Evolutionary conservation across 2,329 filamentous ascomycete species (phyloP).

Genomic region (Aureobasidium subglaciale): DNA sequence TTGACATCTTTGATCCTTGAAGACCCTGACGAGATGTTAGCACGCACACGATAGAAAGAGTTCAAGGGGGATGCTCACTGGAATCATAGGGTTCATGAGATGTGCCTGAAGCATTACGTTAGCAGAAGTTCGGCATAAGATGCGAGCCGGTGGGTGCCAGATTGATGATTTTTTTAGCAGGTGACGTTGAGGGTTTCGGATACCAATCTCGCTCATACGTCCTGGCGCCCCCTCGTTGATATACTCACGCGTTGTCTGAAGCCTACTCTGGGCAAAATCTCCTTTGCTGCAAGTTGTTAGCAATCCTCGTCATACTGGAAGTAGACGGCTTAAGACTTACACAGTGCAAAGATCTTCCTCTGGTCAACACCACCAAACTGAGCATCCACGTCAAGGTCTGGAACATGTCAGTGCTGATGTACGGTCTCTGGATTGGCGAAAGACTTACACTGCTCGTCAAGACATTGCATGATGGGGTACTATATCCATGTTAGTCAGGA

Average conservation of each 20-base stretch:
- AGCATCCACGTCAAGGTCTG: slow-evolving; percentile 70
- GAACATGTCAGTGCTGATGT: slow-evolving; percentile 45
- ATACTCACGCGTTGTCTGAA: too few relatives aligned
- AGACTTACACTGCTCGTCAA: slow-evolving; percentile 69
- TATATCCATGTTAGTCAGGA: neutral
- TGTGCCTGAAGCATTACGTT: too few relatives aligned
- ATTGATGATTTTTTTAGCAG: too few relatives aligned
- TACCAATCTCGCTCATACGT: too few relatives aligned
- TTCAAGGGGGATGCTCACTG: too few relatives aligned
- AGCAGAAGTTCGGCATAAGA: too few relatives aligned
- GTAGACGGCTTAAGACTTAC: slow-evolving; percentile 56
- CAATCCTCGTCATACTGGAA: slow-evolving; percentile 47
- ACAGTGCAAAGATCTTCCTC: slow-evolving; percentile 80
- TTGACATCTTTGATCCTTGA: slow-evolving; percentile 72
- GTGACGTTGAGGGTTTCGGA: too few relatives aligned
- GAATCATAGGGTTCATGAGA: slow-evolving; percentile 81
- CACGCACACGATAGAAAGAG: neutral
- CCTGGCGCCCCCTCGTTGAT: too few relatives aligned
- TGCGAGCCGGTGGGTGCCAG: too few relatives aligned
- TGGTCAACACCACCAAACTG: slow-evolving; percentile 85
- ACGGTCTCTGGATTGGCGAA: too few relatives aligned
- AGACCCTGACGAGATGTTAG: neutral
- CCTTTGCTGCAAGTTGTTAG: neutral
- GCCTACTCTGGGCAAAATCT: slow-evolving; percentile 53
- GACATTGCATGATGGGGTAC: slow-evolving; percentile 62